Evolutionary conservation across 805 yeast genomes (phyloP), one percentile per base, ranked within the genome.

Genomic region (Candida parachauliodes): DNA sequence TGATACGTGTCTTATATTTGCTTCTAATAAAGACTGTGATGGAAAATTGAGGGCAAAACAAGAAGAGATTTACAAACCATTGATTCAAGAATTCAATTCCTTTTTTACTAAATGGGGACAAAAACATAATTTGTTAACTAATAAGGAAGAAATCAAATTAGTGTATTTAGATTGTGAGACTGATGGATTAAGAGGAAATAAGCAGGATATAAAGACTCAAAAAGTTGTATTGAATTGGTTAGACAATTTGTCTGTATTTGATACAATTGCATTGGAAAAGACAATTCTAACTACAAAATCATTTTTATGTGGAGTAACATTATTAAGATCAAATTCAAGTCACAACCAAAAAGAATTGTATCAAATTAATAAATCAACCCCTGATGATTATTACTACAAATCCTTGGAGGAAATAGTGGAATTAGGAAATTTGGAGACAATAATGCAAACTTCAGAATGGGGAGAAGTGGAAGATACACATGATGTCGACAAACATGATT

Each of bases 391-490:
- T 45, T 65, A 49, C 62, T 59, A 64, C 37, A 59, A 74, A 36
- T 46, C 77, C 2, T 62, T 85, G 12, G 88, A 83, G 37, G 85
- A 87, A 44, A 72, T 91, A 27, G 83, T 89, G 1, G 77, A 77
- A 50, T 75, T 83, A 41, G 88, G 88, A 8, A 81, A 83, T 40
- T 68, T 93, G 50, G 99, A 93, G 55, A 81, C 81, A 10, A 79
- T 82, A 23, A 77, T 76, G 60, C 99, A 93, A 62, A 85, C 95
- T 24, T 79, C 78, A 16, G 75, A 81, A 53, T 93, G 98, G 98
- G 98, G 98, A 22, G 97, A 91, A 60, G 98, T 91, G 17, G 98
- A 93, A 63, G 98, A 93, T 54, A 88, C 98, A 2, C 98, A 93
- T 56, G 98, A 93, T 58, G 97, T 93, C n/a, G 95, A 87, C 52